A percentile compares a stretch with the other conserved stretches of the same genome.
Conservation (phyloP, 495 filamentous ascomycete species). For the Podospora conica region DNA sequence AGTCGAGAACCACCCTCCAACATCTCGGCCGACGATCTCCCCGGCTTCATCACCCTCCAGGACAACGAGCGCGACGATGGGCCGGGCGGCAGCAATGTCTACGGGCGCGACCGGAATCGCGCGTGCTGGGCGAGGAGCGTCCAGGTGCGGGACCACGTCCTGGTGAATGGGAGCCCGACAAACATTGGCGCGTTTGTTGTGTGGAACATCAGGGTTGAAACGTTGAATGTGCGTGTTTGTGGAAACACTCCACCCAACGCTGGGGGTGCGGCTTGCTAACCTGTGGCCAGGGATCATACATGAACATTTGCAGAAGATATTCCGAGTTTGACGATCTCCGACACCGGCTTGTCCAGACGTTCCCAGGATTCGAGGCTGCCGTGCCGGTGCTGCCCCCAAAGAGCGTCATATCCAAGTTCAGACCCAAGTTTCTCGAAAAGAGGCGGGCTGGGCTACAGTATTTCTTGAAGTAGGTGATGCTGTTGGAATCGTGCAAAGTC, state of each 20-base stretch:
- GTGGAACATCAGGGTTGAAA: conserved; percentile 51
- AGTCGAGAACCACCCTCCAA: conserved; percentile 21
- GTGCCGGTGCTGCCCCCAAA: conserved; percentile 53
- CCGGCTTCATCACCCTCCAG: conserved; percentile 45
- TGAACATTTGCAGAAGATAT: conserved; percentile 53
- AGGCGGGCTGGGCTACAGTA: conserved; percentile 49
- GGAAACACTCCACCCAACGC: neutral
- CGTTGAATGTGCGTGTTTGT: conserved; percentile 34
- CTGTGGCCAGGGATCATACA: conserved; percentile 39
- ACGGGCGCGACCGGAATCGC: conserved; percentile 39
- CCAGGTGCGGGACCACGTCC: conserved; percentile 43
- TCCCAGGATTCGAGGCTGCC: conserved; percentile 48
- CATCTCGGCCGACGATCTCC: conserved; percentile 36
- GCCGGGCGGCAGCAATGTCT: conserved; percentile 25
- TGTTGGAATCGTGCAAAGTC: neutral
- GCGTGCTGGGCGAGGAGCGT: conserved; percentile 54
- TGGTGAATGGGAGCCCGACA: conserved; percentile 44
- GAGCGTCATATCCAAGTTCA: conserved; percentile 48
- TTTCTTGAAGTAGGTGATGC: conserved; percentile 45
- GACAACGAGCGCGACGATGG: conserved; percentile 45
- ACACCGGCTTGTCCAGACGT: conserved; percentile 43
- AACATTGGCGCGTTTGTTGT: conserved; percentile 54
- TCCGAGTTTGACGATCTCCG: conserved; percentile 54
- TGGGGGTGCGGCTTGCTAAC: neutral
- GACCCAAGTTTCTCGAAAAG: conserved; percentile 47